Base-by-base conservation (phyloP, 129 eudicot genomes). In the Flaveria sonorensis region DNA sequence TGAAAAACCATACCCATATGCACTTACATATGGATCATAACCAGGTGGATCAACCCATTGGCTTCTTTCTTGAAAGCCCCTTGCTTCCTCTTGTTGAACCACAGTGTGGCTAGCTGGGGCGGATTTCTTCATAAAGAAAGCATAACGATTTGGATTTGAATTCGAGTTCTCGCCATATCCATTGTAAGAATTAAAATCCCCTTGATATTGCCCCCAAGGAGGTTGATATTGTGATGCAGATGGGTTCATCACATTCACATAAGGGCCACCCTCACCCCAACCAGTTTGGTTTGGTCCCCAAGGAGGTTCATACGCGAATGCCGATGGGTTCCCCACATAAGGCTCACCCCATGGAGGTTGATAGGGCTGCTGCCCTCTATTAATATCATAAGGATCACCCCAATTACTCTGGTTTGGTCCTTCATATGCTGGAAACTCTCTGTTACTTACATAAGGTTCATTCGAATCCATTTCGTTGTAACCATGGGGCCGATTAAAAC, bases 101-200 rank as follows among this genome's bases (percentile, higher is more conserved):
- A 91, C 96, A 10, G 97, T 87, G 32, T 77, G 90, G 63, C 79
- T 81, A 47, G 79, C 85, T 3, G 99, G 92, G 10, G 89, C 87
- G 2, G 90, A 73, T 28, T 83, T 94, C 82, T 86, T 94, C 99
- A 94, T 91, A 77, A 84, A 89, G 64, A 83, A 89, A 67, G 28
- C 71, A 74, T 81, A 74, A 6, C 70, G 84, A 68, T 74, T 80
- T 14, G 87, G 76, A 75, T 67, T 77, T 15, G 89, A 57, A 74
- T 68, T 83, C 12, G 69, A 63, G 69, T 32, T 1, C 20, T 70
- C 77, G 62, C 36, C 63, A 73, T 79, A 85, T 73, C 82, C 85
- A 56, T 67, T 74, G 70, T 66, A 78, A 57, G 83, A 36, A 74
- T 48, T 28, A 18, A 74, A 67, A 83, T 78, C 74, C 48, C 68